phyloP scores from a whole-genome alignment of 2,329 filamentous ascomycete species.

The Colletotrichum filicis region DNA sequence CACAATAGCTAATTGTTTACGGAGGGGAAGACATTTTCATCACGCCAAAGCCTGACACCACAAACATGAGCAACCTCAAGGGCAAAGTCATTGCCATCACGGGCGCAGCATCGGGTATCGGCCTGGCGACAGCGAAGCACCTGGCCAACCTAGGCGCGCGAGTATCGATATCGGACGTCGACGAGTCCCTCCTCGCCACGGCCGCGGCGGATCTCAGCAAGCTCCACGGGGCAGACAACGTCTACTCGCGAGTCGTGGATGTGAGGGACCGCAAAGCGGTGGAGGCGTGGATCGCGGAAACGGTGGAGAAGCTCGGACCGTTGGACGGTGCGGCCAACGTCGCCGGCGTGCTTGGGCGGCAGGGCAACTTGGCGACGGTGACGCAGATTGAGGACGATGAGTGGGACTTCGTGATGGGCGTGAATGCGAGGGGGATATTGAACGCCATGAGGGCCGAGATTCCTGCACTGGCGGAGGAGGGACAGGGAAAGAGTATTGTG shows the following conservation, averaged over 20 bases:
- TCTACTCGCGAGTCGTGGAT: slow-evolving; percentile 19
- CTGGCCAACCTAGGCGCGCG: slow-evolving; percentile 55
- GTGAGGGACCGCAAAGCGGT: slow-evolving; percentile 32
- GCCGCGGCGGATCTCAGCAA: slow-evolving; percentile 16
- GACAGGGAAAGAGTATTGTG: slow-evolving; percentile 52
- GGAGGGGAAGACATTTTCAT: too few species aligned
- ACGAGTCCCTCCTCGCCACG: slow-evolving; percentile 44
- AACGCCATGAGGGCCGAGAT: slow-evolving; percentile 62
- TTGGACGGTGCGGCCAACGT: slow-evolving; percentile 57
- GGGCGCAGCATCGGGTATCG: slow-evolving; percentile 60
- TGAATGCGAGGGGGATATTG: slow-evolving; percentile 60
- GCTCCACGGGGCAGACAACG: slow-evolving; percentile 3
- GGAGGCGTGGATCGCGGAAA: slow-evolving; percentile 43
- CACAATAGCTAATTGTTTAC: too few species aligned
- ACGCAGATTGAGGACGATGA: slow-evolving; percentile 48
- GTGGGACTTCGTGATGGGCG: slow-evolving; percentile 53
- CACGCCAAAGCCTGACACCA: neutral
- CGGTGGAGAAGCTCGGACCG: slow-evolving; percentile 46
- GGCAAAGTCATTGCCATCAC: slow-evolving; percentile 60
- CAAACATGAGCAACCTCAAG: slow-evolving; percentile 27
- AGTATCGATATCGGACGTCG: slow-evolving; percentile 60
- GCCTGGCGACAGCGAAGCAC: slow-evolving; percentile 56
- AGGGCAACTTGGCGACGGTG: slow-evolving; percentile 28
- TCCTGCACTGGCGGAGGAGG: slow-evolving; percentile 47
- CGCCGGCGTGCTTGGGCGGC: slow-evolving; percentile 38